Evolutionary conservation across 2,329 filamentous ascomycete genomes (phyloP).

Genomic region (Chaetomium strumarium): DNA sequence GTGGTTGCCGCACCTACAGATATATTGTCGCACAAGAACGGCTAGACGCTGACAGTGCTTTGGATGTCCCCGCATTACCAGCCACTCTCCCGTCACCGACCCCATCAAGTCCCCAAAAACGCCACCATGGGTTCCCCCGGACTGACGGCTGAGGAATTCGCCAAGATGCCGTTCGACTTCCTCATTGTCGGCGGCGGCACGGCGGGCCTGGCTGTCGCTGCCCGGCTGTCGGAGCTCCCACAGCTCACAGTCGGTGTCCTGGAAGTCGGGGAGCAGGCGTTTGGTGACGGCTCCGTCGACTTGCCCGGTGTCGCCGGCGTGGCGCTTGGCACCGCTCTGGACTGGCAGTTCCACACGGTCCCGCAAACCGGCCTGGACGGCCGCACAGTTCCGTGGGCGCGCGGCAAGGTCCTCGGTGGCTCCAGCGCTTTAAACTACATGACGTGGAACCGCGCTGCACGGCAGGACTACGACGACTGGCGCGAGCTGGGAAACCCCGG

Average conservation of each 20-base stretch:
- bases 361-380: slow-evolving; percentile 35
- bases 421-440: slow-evolving; percentile 56
- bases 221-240: slow-evolving; percentile 40
- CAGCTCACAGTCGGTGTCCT: slow-evolving; percentile 38
- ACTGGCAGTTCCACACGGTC: slow-evolving; percentile 39
- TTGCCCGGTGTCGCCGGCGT: slow-evolving; percentile 35
- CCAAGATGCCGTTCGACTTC: slow-evolving; percentile 21
- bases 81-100: too few relatives aligned
- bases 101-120: too few relatives aligned
- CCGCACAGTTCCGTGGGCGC: slow-evolving; percentile 36
- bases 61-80: too few relatives aligned
- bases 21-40: neutral
- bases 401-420: slow-evolving; percentile 53
- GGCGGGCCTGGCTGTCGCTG: slow-evolving; percentile 46
- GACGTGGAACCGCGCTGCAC: slow-evolving; percentile 44
- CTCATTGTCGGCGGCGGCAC: slow-evolving; percentile 50
- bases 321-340: slow-evolving; percentile 32
- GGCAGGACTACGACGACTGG: slow-evolving; percentile 51
- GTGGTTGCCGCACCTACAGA: neutral
- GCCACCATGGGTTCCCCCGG: neutral
- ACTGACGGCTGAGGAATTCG: slow-evolving; percentile 11
- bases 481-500: slow-evolving; percentile 50
- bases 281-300: slow-evolving; percentile 27
- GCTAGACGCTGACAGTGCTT: neutral
- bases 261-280: slow-evolving; percentile 35